phyloP scores from a whole-genome alignment of 768 basidiomycete genomes.

The Cyclocybe cylindracea region DNA sequence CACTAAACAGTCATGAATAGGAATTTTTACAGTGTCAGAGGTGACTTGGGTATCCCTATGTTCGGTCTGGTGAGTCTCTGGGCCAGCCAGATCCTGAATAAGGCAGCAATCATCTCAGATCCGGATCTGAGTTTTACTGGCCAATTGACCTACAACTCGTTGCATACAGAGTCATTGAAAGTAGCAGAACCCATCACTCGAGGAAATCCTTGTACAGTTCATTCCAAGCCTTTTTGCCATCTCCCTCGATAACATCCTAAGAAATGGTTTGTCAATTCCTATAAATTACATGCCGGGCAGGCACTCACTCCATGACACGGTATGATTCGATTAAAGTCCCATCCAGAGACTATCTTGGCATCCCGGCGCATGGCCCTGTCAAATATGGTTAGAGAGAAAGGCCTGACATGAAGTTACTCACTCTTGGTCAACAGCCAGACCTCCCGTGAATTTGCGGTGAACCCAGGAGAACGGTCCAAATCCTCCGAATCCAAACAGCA shows the following conservation, averaged over 20 bases:
- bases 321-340: slow-evolving; percentile 77
- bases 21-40: too few species aligned
- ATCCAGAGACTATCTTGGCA: slow-evolving; percentile 61
- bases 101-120: too few species aligned
- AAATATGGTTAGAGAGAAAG: background rate
- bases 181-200: background rate
- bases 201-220: slow-evolving; percentile 37
- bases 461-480: slow-evolving; percentile 39
- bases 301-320: slow-evolving; percentile 61
- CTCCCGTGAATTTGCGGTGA: slow-evolving; percentile 33
- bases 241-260: slow-evolving; percentile 62
- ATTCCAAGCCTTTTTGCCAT: slow-evolving; percentile 58
- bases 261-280: slow-evolving; percentile 2
- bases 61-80: too few species aligned
- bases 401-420: slow-evolving; percentile 20
- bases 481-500: slow-evolving; percentile 23
- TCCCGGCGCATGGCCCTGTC: slow-evolving; percentile 59
- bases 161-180: too few species aligned
- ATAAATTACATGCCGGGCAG: background rate
- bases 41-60: too few species aligned
- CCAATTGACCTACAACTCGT: too few species aligned
- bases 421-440: slow-evolving; percentile 38
- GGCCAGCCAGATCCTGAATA: too few species aligned
- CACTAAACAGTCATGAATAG: too few species aligned
- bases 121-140: too few species aligned